Base-by-base conservation (phyloP, 306 rosid genomes). In the Potentilla sterilis region DNA sequence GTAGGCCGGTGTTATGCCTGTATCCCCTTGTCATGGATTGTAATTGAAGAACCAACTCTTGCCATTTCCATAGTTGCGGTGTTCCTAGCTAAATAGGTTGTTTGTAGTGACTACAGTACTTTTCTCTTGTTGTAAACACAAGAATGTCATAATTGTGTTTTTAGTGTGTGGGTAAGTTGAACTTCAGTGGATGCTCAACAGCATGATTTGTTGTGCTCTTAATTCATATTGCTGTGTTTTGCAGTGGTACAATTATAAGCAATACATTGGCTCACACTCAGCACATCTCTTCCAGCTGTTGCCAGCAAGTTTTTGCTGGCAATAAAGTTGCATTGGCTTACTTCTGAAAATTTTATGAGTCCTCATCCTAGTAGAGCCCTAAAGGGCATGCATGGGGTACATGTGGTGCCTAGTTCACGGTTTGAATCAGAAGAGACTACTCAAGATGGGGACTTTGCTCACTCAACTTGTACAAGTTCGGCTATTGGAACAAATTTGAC, bases 291-390 rank as follows among this genome's bases (percentile, higher is more conserved):
- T 82, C 80, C 84, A 72, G 65, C 72, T 75, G 73, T 82, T 88
- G 86, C 96, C 96, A 85, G 96, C 96, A 87, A 81, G 51, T 55
- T 46, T 73, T 86, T 87, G 96, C 88, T 94, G 96, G 96, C 75
- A 81, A 79, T 82, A 66, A 78, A 80, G 69, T 78, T 79, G 77
- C 51, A 73, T 22, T 77, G 72, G 75, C 65, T 69, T 70, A 52
- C 70, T 72, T 15, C 80, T 70, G 77, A 51, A 51, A 73, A 24
- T 48, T 47, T 82, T 74, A 94, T 89, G 97, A 74, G 78, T 84
- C 88, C 83, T 77, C 78, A 78, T 46, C 72, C 70, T 46, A 80
- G 85, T 79, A 82, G 84, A 85, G 84, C 89, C 82, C 96, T 95
- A 48, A 82, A 90, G 77, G 92, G 93, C 58, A 75, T 95, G 78